phyloP scores from a whole-genome alignment of 768 basidiomycete genomes.

The Calocybe cyanea region DNA sequence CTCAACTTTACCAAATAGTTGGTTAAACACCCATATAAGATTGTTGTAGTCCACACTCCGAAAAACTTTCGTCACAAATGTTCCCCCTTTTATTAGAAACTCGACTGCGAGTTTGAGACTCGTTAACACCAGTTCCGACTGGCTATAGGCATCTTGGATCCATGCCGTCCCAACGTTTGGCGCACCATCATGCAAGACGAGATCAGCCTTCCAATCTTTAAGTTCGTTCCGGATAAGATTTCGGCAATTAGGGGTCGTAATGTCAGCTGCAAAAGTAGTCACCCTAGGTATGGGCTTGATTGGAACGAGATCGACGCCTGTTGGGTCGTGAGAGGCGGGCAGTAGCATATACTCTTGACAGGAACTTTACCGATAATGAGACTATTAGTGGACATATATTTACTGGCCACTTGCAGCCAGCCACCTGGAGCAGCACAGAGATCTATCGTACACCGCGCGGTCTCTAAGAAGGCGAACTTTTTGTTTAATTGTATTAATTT shows the following conservation, averaged over 20 bases:
- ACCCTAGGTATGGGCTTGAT: constrained; percentile 95
- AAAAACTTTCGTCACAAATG: constrained; percentile 98
- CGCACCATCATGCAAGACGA: constrained; percentile 97
- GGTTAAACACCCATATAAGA: constrained; percentile 97
- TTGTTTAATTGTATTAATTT: constrained; percentile 98
- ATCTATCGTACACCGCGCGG: constrained; percentile 92
- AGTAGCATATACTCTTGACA: not conserved
- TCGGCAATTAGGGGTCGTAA: constrained; percentile 90
- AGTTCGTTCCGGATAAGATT: constrained; percentile 80
- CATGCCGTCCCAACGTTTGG: constrained; percentile 99
- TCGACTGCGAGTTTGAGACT: constrained; percentile 93
- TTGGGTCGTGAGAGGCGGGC: not conserved
- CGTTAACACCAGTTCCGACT: constrained; percentile 95
- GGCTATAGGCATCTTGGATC: constrained; percentile 97
- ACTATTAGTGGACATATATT: constrained; percentile 93
- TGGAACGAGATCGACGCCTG: constrained; percentile 92
- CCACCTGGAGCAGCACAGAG: constrained; percentile 98
- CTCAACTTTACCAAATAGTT: constrained; percentile 94
- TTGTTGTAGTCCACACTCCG: constrained; percentile 98
- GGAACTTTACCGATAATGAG: constrained; percentile 78
- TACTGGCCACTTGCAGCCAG: constrained; percentile 98
- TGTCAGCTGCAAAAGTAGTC: constrained; percentile 89
- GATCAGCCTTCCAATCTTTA: constrained; percentile 99
- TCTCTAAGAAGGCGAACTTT: constrained; percentile 90
- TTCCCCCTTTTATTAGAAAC: constrained; percentile 89